Evolutionary conservation across 225 moss, liverwort and hornwort species (phyloP).

Genomic region (Polytrichum formosum): DNA sequence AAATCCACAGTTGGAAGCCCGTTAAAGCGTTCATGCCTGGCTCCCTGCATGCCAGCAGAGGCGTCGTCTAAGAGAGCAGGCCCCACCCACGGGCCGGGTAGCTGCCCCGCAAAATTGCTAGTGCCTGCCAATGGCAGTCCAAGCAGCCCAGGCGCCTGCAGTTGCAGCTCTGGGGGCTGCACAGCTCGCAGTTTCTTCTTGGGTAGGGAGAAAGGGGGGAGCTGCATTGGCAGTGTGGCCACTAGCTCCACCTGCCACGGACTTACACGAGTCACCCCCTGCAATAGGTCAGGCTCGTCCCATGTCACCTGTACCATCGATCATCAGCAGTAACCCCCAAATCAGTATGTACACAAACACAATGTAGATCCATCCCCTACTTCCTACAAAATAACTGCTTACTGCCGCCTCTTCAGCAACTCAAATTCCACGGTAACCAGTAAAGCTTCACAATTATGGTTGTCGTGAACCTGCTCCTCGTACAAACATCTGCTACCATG

Average conservation of each 20-base stretch:
- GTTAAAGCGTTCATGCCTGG: conserved; percentile 86
- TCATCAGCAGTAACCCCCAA: not conserved
- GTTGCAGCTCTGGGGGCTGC: conserved; percentile 54
- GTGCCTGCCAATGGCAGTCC: conserved; percentile 40
- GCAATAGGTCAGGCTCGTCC: conserved; percentile 81
- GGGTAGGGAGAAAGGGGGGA: conserved; percentile 59
- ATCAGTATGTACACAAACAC: not conserved
- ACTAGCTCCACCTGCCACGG: conserved; percentile 89
- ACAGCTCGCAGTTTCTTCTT: conserved; percentile 68
- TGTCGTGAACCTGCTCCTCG: not conserved
- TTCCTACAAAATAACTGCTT: too few relatives aligned
- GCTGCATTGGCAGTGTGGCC: conserved; percentile 65
- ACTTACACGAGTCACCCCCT: conserved; percentile 71
- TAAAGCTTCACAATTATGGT: not conserved
- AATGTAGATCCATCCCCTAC: too few relatives aligned
- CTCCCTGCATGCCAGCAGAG: conserved; percentile 79
- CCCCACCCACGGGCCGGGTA: conserved; percentile 18
- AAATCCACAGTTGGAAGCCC: conserved; percentile 65
- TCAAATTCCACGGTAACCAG: not conserved
- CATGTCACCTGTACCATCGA: conserved; percentile 58
- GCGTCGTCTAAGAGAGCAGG: conserved; percentile 30
- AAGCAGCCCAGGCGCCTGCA: conserved; percentile 59
- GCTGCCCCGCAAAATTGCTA: conserved; percentile 17
- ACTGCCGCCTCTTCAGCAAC: too few relatives aligned
- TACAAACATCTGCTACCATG: not conserved